Conservation (phyloP, 2,329 filamentous ascomycete genomes). For the Aspergillus quadrilineatus region DNA sequence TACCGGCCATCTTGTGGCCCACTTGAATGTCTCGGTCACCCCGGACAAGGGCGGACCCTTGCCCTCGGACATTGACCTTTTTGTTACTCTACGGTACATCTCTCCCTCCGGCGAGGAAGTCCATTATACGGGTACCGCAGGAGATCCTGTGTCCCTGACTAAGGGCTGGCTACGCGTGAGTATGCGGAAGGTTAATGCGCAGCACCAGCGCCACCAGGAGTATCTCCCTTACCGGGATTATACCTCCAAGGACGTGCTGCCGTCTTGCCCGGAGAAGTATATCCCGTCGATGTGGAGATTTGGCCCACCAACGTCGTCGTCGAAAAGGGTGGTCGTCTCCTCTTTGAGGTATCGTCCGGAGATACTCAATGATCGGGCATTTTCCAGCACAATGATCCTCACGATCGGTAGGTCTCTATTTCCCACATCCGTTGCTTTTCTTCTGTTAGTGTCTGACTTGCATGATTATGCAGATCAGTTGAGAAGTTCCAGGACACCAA, state of each 20-base stretch:
- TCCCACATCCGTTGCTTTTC: too few species aligned
- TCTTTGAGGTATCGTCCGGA: conserved; percentile 37
- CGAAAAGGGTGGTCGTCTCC: conserved; percentile 32
- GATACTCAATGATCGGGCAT: conserved; percentile 54
- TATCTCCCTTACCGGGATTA: conserved; percentile 54
- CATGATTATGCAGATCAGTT: conserved; percentile 37
- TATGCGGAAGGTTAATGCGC: conserved; percentile 49
- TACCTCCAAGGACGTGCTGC: conserved; percentile 47
- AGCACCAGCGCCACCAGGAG: conserved; percentile 45
- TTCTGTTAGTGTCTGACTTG: too few species aligned
- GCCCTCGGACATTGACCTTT: conserved; percentile 54
- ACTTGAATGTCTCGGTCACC: conserved; percentile 60
- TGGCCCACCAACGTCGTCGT: conserved; percentile 42
- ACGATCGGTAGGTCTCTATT: conserved; percentile 30
- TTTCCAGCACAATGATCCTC: conserved; percentile 48
- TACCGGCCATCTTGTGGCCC: conserved; percentile 65
- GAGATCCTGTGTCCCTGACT: conserved; percentile 54
- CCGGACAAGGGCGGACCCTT: conserved; percentile 38
- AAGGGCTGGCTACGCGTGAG: conserved; percentile 58
- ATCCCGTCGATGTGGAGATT: conserved; percentile 50
- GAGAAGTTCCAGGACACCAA: conserved; percentile 49
- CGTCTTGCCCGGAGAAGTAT: conserved; percentile 53
- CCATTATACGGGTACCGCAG: conserved; percentile 56
- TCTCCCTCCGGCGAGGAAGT: conserved; percentile 52
- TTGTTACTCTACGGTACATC: conserved; percentile 56